Percentiles rank a stretch among this genome's conserved stretches.
Conservation (phyloP, 768 basidiomycete species). For the Tricholoma terreum region DNA sequence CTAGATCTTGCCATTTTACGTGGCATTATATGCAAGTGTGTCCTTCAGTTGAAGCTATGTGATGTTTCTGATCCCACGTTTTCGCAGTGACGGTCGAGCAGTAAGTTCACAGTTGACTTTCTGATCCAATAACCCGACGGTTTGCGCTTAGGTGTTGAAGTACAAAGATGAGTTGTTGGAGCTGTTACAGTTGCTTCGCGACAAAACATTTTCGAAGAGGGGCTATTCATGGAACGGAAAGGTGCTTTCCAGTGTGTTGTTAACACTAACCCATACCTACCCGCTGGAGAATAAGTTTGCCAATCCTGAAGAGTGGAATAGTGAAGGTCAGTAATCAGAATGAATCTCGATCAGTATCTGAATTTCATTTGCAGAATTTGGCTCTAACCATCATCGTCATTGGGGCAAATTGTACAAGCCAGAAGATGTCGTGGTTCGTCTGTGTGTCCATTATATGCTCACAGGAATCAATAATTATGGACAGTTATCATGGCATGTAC, state of each 20-base stretch:
- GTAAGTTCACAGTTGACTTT: slow-evolving; percentile 34
- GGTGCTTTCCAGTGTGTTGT: slow-evolving; percentile 65
- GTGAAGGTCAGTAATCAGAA: slow-evolving; percentile 47
- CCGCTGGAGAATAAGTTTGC: slow-evolving; percentile 79
- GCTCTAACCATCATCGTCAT: slow-evolving; percentile 60
- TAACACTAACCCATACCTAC: slow-evolving; percentile 78
- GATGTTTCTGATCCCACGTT: not conserved
- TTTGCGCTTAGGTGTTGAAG: slow-evolving; percentile 49
- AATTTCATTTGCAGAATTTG: slow-evolving; percentile 50
- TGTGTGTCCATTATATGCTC: not conserved
- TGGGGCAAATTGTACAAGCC: slow-evolving; percentile 80
- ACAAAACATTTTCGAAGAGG: slow-evolving; percentile 74
- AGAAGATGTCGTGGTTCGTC: slow-evolving; percentile 63
- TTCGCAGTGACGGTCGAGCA: slow-evolving; percentile 53
- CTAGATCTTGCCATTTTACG: slow-evolving; percentile 71
- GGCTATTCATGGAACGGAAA: slow-evolving; percentile 82
- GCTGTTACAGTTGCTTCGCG: slow-evolving; percentile 60
- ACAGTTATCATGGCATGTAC: slow-evolving; percentile 78
- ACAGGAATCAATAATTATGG: not conserved
- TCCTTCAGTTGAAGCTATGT: slow-evolving; percentile 6
- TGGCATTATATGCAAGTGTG: slow-evolving; percentile 80
- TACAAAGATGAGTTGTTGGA: slow-evolving; percentile 61
- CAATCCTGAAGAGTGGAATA: slow-evolving; percentile 73
- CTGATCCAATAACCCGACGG: slow-evolving; percentile 5
- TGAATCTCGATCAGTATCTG: not conserved